Evolutionary conservation across 1,284 basidiomycete genomes (phyloP).

Genomic region (Moesziomyces antarcticus): DNA sequence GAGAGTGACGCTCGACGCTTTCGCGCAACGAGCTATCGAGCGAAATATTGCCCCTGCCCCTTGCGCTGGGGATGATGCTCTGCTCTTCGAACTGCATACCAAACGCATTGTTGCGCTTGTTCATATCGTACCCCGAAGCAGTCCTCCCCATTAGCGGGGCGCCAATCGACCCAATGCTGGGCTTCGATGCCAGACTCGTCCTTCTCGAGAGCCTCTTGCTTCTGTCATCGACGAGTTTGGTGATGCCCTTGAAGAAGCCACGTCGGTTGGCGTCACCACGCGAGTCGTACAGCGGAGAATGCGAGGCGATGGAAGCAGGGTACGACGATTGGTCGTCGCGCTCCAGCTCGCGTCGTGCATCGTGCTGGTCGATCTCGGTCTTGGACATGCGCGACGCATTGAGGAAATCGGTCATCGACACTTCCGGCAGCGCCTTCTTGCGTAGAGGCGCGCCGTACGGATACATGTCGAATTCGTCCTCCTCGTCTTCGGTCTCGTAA

Average conservation of each 20-base stretch:
- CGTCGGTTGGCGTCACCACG: slow-evolving; percentile 3
- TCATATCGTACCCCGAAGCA: background rate
- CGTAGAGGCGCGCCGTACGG: slow-evolving; percentile 1
- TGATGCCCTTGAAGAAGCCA: slow-evolving; percentile 16
- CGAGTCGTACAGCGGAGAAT: slow-evolving; percentile 4
- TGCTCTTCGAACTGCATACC: slow-evolving; percentile 10
- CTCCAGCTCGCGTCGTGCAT: slow-evolving; percentile 24
- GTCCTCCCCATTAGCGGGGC: background rate
- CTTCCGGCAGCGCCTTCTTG: slow-evolving; percentile 13
- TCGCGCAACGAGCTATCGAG: slow-evolving; percentile 3
- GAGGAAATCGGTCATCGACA: slow-evolving; percentile 43
- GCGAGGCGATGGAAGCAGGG: slow-evolving; percentile 11
- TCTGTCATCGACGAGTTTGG: slow-evolving; percentile 19
- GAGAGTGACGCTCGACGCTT: slow-evolving; percentile 15
- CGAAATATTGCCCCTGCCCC: background rate
- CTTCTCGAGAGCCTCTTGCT: slow-evolving; percentile 1
- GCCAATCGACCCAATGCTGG: slow-evolving; percentile 6
- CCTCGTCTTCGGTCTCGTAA: slow-evolving; percentile 12
- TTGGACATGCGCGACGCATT: slow-evolving; percentile 43
- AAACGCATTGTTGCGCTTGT: background rate
- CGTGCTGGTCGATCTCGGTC: slow-evolving; percentile 29
- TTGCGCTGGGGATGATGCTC: slow-evolving; percentile 20
- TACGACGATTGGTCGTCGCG: background rate
- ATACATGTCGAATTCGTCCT: slow-evolving; percentile 24
- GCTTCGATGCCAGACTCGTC: slow-evolving; percentile 2